Evolutionary conservation across 805 yeast species (phyloP).

Genomic region (Metschnikowia orientalis): DNA sequence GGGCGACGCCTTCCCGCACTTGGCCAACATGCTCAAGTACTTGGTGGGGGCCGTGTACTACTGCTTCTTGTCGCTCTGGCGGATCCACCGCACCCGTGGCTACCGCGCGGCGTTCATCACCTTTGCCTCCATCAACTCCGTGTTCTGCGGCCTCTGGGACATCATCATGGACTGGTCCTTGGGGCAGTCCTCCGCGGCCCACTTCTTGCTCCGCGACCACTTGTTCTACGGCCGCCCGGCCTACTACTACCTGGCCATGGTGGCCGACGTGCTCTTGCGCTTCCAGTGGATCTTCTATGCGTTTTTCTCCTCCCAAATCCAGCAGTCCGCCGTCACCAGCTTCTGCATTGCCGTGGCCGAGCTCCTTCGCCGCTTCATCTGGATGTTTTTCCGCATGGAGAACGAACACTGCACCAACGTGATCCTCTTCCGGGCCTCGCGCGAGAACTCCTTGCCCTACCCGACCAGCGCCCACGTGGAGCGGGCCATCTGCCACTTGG

Average conservation of each 20-base stretch:
- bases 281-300: slow-evolving; percentile 93
- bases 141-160: slow-evolving; percentile 78
- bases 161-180: slow-evolving; percentile 94
- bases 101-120: slow-evolving; percentile 60
- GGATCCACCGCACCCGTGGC: slow-evolving; percentile 48
- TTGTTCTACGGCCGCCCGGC: slow-evolving; percentile 54
- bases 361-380: slow-evolving; percentile 72
- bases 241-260: slow-evolving; percentile 70
- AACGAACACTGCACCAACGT: slow-evolving; percentile 95
- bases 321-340: slow-evolving; percentile 84
- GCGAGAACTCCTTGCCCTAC: slow-evolving; percentile 85
- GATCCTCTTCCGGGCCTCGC: slow-evolving; percentile 75
- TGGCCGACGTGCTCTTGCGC: slow-evolving; percentile 67
- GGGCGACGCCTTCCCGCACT: slow-evolving; percentile 94
- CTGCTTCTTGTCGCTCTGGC: slow-evolving; percentile 68
- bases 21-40: slow-evolving; percentile 84
- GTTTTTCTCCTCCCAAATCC: slow-evolving; percentile 66
- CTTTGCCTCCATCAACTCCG: slow-evolving; percentile 70
- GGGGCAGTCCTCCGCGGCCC: slow-evolving; percentile 57
- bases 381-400: slow-evolving; percentile 92
- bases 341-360: slow-evolving; percentile 83
- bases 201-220: slow-evolving; percentile 64
- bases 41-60: slow-evolving; percentile 61
- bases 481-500: slow-evolving; percentile 33
- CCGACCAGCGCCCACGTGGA: slow-evolving; percentile 37